Base-by-base conservation (phyloP, 2,329 filamentous ascomycete species). In the Anthostomella pinea region DNA sequence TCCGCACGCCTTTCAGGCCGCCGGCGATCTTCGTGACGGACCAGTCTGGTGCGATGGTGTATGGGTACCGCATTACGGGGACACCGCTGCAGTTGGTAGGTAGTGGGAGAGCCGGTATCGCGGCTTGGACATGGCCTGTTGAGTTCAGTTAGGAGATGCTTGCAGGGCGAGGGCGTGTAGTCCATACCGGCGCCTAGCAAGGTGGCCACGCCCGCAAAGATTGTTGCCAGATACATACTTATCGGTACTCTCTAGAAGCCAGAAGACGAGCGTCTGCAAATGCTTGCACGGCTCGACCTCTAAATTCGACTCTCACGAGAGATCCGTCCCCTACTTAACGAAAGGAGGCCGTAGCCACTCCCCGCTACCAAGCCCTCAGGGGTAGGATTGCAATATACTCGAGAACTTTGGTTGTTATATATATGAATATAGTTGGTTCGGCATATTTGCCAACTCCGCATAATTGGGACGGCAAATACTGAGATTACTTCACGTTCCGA, bases 11-110 rank as follows among this genome's bases (percentile, higher is more conserved):
- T 35, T 47, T 51, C 18, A 67, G 52, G 23, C 56, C 57, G 22
- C 64, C 64, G 10, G 58, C 62, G 19, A 68, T 54, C 54, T 67
- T 68, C 38, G 65, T 52, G 30, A 58, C 59, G 7, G 51, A 58
- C 65, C 65, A 68, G 15, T 60, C 62, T 6, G 51, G 45, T 11
- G 59, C 58, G 6, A 59, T 39, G 11, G 56, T 59, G 36, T 59
- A 54, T 21, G 55, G 49, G 48, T 58, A 65, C 13, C 58, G 54
- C 28, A 56, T 48, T 6, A 45, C 49, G 7, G 55, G 34, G n/a
- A 65, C 61, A 23, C 63, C 63, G 24, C 38, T 51, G 46, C 63
- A 66, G 29, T 47, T 56, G 17, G 49, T 52, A 3, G 63, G 63
- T 11, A 60, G 23, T 1, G 64, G 62, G 6, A 64, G 51, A 22